Percentiles rank a stretch among this genome's conserved stretches.
Conservation (phyloP, 805 yeast genomes). For the Lipomyces starkeyi region DNA sequence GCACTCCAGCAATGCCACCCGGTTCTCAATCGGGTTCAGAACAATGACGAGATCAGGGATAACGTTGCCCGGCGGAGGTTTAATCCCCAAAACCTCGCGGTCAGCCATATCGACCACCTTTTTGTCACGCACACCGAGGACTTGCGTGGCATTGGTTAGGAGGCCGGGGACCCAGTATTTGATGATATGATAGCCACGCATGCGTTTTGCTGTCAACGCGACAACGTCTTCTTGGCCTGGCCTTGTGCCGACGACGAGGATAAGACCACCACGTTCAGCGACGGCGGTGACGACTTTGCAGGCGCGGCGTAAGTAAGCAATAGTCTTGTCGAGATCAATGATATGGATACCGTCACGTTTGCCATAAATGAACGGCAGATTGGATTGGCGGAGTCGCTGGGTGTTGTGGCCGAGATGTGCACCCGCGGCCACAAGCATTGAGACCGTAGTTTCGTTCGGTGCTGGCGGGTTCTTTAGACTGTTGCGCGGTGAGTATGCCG, state of each 20-base stretch:
- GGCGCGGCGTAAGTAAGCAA: slow-evolving; percentile 76
- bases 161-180: slow-evolving; percentile 95
- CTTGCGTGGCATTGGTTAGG: slow-evolving; percentile 79
- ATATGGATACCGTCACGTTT: slow-evolving; percentile 88
- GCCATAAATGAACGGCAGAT: slow-evolving; percentile 87
- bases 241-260: slow-evolving; percentile 83
- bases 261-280: slow-evolving; percentile 81
- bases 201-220: slow-evolving; percentile 76
- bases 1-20: slow-evolving; percentile 82
- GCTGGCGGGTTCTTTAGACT: slow-evolving; percentile 15
- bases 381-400: slow-evolving; percentile 61
- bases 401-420: slow-evolving; percentile 91
- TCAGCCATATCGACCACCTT: slow-evolving; percentile 80
- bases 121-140: slow-evolving; percentile 63
- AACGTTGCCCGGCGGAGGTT: slow-evolving; percentile 44
- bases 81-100: slow-evolving; percentile 30
- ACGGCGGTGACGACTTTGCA: slow-evolving; percentile 83
- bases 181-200: slow-evolving; percentile 79
- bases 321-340: slow-evolving; percentile 86
- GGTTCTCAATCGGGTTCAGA: slow-evolving; percentile 86
- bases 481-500: slow-evolving; percentile 23
- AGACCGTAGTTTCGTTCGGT: slow-evolving; percentile 59
- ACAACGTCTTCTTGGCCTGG: slow-evolving; percentile 77
- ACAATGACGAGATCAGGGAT: slow-evolving; percentile 90
- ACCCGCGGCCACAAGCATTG: slow-evolving; percentile 85